Evolutionary conservation across 2,329 filamentous ascomycete genomes (phyloP).

Genomic region (Penicillium sp.): DNA sequence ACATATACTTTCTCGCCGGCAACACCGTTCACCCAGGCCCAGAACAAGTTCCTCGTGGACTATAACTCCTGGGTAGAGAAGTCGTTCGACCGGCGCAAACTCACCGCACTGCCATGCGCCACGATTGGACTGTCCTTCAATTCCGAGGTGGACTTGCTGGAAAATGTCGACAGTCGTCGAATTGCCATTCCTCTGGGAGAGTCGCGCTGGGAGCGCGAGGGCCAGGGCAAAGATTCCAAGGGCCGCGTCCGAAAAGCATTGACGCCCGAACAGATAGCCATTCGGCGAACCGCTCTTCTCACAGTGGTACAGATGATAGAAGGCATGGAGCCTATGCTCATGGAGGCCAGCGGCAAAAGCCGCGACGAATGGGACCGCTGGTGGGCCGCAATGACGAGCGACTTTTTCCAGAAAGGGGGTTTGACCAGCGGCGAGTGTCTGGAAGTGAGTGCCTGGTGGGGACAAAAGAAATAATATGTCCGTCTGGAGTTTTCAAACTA

Average conservation of each 20-base stretch:
- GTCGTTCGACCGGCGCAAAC: conserved; percentile 63
- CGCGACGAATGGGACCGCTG: conserved; percentile 89
- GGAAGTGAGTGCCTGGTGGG: conserved; percentile 61
- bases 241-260: conserved; percentile 45
- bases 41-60: conserved; percentile 75
- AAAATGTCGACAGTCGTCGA: conserved; percentile 64
- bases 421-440: conserved; percentile 80
- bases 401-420: conserved; percentile 72
- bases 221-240: conserved; percentile 32
- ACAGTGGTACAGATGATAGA: conserved; percentile 80
- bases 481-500: conserved; percentile 5
- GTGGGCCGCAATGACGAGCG: conserved; percentile 79
- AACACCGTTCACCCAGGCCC: conserved; percentile 71
- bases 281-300: conserved; percentile 72
- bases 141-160: conserved; percentile 69
- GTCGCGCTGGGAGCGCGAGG: conserved; percentile 77
- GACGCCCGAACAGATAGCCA: conserved; percentile 62
- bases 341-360: conserved; percentile 77
- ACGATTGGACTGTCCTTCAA: conserved; percentile 68
- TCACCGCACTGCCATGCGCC: conserved; percentile 72
- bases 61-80: conserved; percentile 78
- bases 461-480: conserved; percentile 45
- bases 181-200: conserved; percentile 83
- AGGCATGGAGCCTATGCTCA: conserved; percentile 73
- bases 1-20: conserved; percentile 78